Evolutionary conservation across 441 rosid species (phyloP).

Genomic region (Eruca vesicaria): DNA sequence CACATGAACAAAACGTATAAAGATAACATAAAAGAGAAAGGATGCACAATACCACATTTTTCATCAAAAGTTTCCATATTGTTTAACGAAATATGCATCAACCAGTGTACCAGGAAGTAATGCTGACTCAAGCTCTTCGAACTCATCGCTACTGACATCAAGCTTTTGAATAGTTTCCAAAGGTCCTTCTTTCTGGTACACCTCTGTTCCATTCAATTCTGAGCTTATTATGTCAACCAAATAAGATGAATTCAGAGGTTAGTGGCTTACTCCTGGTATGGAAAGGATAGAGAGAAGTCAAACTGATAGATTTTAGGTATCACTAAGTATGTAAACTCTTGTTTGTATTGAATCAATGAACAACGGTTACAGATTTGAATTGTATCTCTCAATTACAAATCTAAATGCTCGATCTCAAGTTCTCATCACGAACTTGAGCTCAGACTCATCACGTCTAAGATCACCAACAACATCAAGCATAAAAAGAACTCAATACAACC

Average conservation of each 20-base stretch:
- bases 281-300: neutral
- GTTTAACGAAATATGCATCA: constrained; percentile 51
- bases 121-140: constrained; percentile 45
- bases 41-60: neutral
- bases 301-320: too few species aligned
- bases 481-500: too few species aligned
- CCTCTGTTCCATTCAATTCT: constrained; percentile 43
- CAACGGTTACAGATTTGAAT: too few species aligned
- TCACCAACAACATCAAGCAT: too few species aligned
- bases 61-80: too few species aligned
- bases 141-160: constrained; percentile 42
- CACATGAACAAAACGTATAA: constrained; percentile 21
- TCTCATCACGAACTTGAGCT: too few species aligned
- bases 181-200: constrained; percentile 61
- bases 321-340: too few species aligned
- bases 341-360: too few species aligned
- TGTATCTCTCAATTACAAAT: too few species aligned
- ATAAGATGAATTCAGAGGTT: too few species aligned
- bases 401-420: too few species aligned
- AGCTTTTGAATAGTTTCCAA: constrained; percentile 53
- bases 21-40: neutral
- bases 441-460: too few species aligned
- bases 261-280: neutral
- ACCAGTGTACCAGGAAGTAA: constrained; percentile 48
- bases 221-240: constrained; percentile 50